These are phyloP conservation scores for Microbotryomycetes sp. DNA, from an alignment of 1,284 basidiomycete species.

Conservation along the genomic window DNA sequence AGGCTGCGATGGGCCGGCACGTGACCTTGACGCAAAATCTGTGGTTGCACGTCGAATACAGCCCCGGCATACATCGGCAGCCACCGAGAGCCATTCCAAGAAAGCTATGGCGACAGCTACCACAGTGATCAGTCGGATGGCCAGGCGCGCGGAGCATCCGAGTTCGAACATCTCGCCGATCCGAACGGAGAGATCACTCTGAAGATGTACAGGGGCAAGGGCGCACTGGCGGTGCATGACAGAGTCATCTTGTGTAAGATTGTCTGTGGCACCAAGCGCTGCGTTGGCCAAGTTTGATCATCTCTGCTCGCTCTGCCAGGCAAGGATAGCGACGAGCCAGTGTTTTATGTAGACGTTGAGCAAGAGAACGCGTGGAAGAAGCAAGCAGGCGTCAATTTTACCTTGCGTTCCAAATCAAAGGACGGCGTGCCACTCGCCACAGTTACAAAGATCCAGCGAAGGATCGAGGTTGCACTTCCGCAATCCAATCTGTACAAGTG, in stretches of 20 bases:
- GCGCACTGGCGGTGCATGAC: not conserved
- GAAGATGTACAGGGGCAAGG: not conserved
- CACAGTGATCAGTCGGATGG: no score
- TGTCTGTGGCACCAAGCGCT: not conserved
- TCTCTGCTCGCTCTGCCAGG: not conserved
- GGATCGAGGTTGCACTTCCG: not conserved
- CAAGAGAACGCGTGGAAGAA: not conserved
- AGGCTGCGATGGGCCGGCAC: no score
- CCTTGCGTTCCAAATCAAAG: not conserved
- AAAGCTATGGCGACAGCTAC: no score
- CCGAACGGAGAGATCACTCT: not conserved
- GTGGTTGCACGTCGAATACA: no score
- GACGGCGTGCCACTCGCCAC: not conserved
- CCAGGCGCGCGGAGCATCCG: no score
- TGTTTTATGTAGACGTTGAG: not conserved
- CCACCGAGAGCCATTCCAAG: no score
- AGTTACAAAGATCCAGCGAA: not conserved
- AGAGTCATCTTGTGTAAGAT: not conserved
- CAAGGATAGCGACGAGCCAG: not conserved
- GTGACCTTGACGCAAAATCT: no score
- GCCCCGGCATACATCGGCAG: no score
- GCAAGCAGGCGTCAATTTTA: not conserved
- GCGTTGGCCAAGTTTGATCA: no score
- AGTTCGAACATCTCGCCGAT: not conserved
- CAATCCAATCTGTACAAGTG: not conserved